Evolutionary conservation across 2,329 filamentous ascomycete species (phyloP), one percentile per base, ranked within the genome.

Genomic region (Colletotrichum sp.): DNA sequence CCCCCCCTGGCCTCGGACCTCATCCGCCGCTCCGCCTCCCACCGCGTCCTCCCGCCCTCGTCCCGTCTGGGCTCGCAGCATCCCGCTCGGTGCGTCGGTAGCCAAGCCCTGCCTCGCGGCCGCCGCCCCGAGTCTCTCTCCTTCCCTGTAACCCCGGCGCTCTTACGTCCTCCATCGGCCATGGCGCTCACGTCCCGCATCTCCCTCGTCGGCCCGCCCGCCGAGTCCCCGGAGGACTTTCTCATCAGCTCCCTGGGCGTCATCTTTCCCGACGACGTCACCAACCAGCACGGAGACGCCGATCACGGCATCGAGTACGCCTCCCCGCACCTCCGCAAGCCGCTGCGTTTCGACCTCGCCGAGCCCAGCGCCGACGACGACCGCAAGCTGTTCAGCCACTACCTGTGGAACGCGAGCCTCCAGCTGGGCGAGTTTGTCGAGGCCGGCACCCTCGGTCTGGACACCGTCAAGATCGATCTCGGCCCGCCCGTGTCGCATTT

Each of bases 331-430:
- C 85, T 91, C 18, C 88, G 86, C 18, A 82, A 81, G 68, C 85
- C 87, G 13, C 80, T 91, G 60, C 78, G 82, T 60, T 84, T 91
- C 79, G 84, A 84, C 10, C 85, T 90, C 21, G 83, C 87, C 26
- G 86, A 90, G 79, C 92, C 85, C 15, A 81, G 85, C 36, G 85
- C 83, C 36, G 90, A 92, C 71, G 84, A 88, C 34, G 90, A 92
- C 79, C 85, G 92, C 66, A 83, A 84, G 24, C 88, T 95, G 60
- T 95, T 95, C 81, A 92, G 92, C 77, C 93, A 95, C 81, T 95
- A 93, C 82, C 84, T 95, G 30, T 95, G 93, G 93, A 95, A 95
- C 83, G 88, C 93, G 8, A 88, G 87, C 21, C 82, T 92, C 64
- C 83, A 90, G 77, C 85, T 91, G 2, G 90, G 89, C 10, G 90